Base-by-base conservation (phyloP, 1,284 basidiomycete genomes). In the Cryptococcus amylolentus region DNA sequence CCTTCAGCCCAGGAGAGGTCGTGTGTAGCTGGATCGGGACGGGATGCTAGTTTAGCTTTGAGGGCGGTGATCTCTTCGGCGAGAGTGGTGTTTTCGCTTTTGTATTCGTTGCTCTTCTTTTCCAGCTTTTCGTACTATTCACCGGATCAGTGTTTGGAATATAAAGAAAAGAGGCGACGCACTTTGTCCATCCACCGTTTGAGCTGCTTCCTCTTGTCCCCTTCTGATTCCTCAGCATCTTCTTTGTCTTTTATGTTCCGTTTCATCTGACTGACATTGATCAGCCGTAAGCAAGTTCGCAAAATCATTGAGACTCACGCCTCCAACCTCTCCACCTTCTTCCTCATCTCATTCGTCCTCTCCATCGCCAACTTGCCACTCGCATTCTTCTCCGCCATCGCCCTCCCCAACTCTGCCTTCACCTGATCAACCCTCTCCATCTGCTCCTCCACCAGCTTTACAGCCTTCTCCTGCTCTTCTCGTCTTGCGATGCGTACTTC, bases 51-150 rank as follows among this genome's bases (percentile, higher is more conserved):
- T 4, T 35, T 35, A 10, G 31, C 31, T 10, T 35, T 35, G 31
- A 35, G 31, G 31, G 31, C 31, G 31, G 31, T 10, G 10, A 8
- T 35, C 31, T 35, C 31, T 35, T 35, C 31, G 10, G 31, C 31
- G 45, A 72, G 63, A 8, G 37, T 35, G 3, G 57, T 57, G 43
- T 66, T 66, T 57, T 70, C 61, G 12, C 51, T 47, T 52, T 66
- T 35, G 14, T 70, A 59, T 26, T 55, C 52, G 27, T 58, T 54
- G 3, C 27, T 66, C 37, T 3, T 46, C 44, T 58, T 69, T 66
- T 37, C 65, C 52, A 31, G 41, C 60, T 52, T 64, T 69, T 72
- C 68, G 14, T 56, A 54, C 70, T 70, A 54, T 7, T 44, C n/a
- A n/a, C 42, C 49, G 27, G 46, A 31, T 44, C 23, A n/a, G 43